These are phyloP conservation scores for Candolleomyces aberdarensis DNA, from an alignment of 768 basidiomycete species.

Conservation along the genomic window DNA sequence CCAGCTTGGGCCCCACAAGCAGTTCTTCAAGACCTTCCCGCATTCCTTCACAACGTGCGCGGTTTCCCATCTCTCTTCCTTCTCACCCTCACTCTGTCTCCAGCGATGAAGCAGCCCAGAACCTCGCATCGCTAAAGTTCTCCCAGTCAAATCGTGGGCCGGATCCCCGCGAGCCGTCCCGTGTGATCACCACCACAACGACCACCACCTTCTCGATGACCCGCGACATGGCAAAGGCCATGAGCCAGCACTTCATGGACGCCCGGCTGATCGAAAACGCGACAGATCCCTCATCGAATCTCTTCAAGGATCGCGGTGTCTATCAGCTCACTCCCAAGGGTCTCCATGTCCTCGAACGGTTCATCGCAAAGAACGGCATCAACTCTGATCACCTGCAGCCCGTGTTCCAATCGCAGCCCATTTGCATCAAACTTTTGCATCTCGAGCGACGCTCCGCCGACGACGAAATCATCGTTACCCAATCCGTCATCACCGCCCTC, in stretches of 20 bases:
- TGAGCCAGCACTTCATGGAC: conserved; percentile 99
- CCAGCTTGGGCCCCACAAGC: conserved; percentile 83
- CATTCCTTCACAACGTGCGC: conserved; percentile 96
- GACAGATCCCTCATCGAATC: conserved; percentile 78
- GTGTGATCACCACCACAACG: conserved; percentile 98
- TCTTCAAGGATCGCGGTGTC: conserved; percentile 97
- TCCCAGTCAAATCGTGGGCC: conserved; percentile 98
- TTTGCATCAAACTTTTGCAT: conserved; percentile 96
- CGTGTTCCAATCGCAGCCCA: conserved; percentile 89
- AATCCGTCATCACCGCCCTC: conserved; percentile 89
- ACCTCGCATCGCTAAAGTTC: conserved; percentile 94
- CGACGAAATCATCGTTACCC: conserved; percentile 96
- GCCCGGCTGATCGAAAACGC: conserved; percentile 97
- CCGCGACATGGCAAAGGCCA: conserved; percentile 98
- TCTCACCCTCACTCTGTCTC: conserved; percentile 12
- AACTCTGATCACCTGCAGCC: conserved; percentile 87
- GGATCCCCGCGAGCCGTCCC: conserved; percentile 96
- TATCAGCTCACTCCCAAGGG: conserved; percentile 97
- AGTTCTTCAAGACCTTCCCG: conserved; percentile 93
- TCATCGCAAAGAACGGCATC: conserved; percentile 99
- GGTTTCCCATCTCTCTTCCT: conserved; percentile 7
- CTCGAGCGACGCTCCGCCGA: conserved; percentile 89
- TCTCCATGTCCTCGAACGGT: conserved; percentile 97
- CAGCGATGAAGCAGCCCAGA: conserved; percentile 93
- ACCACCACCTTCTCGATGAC: conserved; percentile 99